Conservation (phyloP, 148 eudicot genomes). For the Limonium bicolor region DNA sequence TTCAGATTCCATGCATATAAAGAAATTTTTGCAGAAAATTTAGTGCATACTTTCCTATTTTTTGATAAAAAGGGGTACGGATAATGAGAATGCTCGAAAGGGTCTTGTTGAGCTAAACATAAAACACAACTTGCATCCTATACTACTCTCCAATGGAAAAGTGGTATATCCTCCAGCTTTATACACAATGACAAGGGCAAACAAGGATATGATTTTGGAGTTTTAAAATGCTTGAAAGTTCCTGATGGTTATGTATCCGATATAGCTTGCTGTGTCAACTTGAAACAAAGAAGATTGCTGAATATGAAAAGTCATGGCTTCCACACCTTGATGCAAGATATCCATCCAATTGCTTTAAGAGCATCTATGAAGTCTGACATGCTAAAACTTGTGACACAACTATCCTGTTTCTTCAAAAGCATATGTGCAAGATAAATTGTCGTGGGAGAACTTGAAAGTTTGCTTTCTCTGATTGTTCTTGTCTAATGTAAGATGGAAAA, state of each 20-base stretch:
- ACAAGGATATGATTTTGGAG: constrained; percentile 4
- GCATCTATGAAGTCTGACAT: constrained; percentile 4
- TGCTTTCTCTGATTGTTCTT: not conserved
- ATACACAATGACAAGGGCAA: not conserved
- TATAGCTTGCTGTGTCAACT: constrained; percentile 8
- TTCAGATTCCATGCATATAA: not conserved
- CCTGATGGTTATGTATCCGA: constrained; percentile 12
- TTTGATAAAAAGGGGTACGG: not conserved
- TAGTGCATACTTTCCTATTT: not conserved
- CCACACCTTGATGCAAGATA: constrained; percentile 9
- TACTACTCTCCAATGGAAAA: not conserved
- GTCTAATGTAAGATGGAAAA: constrained; percentile 14
- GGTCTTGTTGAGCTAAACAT: no score
- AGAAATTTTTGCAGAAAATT: not conserved
- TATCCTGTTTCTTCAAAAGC: constrained; percentile 15
- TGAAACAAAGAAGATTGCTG: not conserved
- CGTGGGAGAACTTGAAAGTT: not conserved
- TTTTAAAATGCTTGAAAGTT: constrained; percentile 7
- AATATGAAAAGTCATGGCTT: constrained; percentile 7
- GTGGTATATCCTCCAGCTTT: constrained; percentile 4
- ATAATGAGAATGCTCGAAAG: not conserved
- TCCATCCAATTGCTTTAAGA: constrained; percentile 12
- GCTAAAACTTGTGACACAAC: constrained; percentile 8
- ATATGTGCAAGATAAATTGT: constrained; percentile 4
- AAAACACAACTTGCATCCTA: not conserved